Evolutionary conservation across 2,329 filamentous ascomycete genomes (phyloP), one percentile per base, ranked within the genome.

Genomic region (Hypoxylon rubiginosum): DNA sequence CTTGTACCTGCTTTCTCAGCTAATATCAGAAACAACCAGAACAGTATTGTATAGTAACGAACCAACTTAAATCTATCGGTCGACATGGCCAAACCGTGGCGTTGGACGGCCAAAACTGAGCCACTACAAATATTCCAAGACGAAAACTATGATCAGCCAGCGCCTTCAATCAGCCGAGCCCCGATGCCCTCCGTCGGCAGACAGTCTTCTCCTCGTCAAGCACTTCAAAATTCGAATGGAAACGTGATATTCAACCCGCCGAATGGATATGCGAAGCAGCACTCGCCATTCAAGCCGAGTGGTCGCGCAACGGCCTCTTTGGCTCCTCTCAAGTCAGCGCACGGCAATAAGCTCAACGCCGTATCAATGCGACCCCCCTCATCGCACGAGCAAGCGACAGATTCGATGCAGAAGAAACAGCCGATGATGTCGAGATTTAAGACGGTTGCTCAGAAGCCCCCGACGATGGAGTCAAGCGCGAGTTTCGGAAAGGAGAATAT

Each of bases 241-340:
- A 92, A 92, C 79, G 85, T 90, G 72, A 81, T 90, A 60, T 85
- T 95, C 72, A 89, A 91, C 71, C 90, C 91, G 24, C 84, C 87
- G 68, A 78, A 83, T 71, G 77, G 84, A 64, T 79, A 83, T 64
- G 77, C 82, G 72, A 81, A 85, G 74, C 85, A 83, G 74, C 85
- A 85, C 62, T 97, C 92, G 58, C 93, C 92, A 10, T 86, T 86
- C 74, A 97, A 96, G 81, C 80, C 85, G 34, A 79, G 80, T 59
- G 82, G 83, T 71, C 82, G 82, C 72, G 81, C 81, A 67, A 89
- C 90, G n/a, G n/a, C n/a, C 50, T 90, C 85, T 41, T 84, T 84
- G 68, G 86, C 85, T 72, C 87, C 86, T 68, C 85, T 90, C n/a
- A 79, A 80, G 71, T 85, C 83, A 73, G 76, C 82, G 15, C 79